Evolutionary conservation across 2,329 filamentous ascomycete genomes (phyloP).

Genomic region (Endocalyx cinctus): DNA sequence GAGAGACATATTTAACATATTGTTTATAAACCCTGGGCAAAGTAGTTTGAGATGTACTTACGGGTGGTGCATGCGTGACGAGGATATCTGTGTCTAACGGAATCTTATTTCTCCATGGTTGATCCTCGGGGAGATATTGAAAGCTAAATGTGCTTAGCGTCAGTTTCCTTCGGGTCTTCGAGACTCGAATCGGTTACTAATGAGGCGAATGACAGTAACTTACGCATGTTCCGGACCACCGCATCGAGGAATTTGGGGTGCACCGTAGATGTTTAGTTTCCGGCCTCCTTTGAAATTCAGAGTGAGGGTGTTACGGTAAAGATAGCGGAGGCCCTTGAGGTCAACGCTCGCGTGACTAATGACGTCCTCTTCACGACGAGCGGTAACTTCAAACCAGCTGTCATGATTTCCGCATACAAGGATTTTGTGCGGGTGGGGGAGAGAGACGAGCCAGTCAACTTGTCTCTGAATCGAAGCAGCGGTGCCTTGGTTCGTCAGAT

Average conservation of each 20-base stretch:
- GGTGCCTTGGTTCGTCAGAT: slow-evolving; percentile 72
- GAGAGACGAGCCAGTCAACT: slow-evolving; percentile 71
- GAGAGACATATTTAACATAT: neutral
- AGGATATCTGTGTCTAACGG: slow-evolving; percentile 72
- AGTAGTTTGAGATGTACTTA: slow-evolving; percentile 24
- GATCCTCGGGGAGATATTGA: slow-evolving; percentile 61
- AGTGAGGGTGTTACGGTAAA: slow-evolving; percentile 63
- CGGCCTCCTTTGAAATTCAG: slow-evolving; percentile 58
- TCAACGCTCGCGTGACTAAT: slow-evolving; percentile 50
- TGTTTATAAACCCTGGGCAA: slow-evolving; percentile 3
- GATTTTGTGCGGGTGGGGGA: slow-evolving; percentile 76
- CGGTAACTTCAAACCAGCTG: slow-evolving; percentile 70
- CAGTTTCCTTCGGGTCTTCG: neutral
- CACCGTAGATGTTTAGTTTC: slow-evolving; percentile 70
- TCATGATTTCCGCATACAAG: slow-evolving; percentile 88
- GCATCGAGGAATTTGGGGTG: slow-evolving; percentile 72
- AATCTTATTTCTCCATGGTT: slow-evolving; percentile 70
- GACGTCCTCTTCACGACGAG: slow-evolving; percentile 53
- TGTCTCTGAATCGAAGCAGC: slow-evolving; percentile 72
- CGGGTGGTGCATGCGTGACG: slow-evolving; percentile 75
- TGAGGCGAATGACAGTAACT: slow-evolving; percentile 10
- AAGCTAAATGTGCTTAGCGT: slow-evolving; percentile 43
- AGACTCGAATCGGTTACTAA: slow-evolving; percentile 2
- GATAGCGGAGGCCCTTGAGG: slow-evolving; percentile 67
- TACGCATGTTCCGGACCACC: slow-evolving; percentile 65